Conservation (phyloP, 1,284 basidiomycete species). For the Taiwanofungus camphoratus region DNA sequence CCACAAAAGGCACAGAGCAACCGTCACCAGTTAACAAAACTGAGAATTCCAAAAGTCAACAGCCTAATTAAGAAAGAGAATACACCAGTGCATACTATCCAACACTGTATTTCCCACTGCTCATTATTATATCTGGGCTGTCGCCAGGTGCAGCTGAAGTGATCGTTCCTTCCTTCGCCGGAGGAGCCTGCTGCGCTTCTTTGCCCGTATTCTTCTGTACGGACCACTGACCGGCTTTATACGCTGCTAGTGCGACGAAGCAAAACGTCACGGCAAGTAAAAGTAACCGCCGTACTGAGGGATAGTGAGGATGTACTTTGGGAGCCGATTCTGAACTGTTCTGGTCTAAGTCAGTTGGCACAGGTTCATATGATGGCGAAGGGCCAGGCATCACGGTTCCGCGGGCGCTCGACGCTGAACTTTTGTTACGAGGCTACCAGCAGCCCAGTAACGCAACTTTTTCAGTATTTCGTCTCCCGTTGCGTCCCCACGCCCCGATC, state of each 20-base stretch:
- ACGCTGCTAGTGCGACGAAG: constrained; percentile 36
- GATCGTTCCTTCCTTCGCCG: constrained; percentile 13
- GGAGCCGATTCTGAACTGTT: constrained; percentile 8
- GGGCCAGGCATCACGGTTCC: constrained; percentile 11
- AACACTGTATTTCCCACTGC: constrained; percentile 60
- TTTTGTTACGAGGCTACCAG: too few relatives aligned
- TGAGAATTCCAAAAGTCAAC: constrained; percentile 24
- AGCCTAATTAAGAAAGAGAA: constrained; percentile 5
- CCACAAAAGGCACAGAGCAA: background rate
- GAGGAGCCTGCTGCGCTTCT: constrained; percentile 14
- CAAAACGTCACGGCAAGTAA: constrained; percentile 30
- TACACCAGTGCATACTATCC: constrained; percentile 60
- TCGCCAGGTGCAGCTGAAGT: constrained; percentile 12
- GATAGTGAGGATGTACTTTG: constrained; percentile 12
- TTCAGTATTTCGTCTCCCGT: too few relatives aligned
- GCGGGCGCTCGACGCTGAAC: background rate
- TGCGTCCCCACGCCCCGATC: too few relatives aligned
- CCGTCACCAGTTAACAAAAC: constrained; percentile 71
- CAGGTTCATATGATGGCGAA: constrained; percentile 24
- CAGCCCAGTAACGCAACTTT: too few relatives aligned
- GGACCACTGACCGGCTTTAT: constrained; percentile 42
- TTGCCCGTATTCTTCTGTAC: constrained; percentile 16
- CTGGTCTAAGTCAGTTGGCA: constrained; percentile 21
- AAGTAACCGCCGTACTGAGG: constrained; percentile 16
- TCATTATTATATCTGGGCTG: constrained; percentile 26